Evolutionary conservation across 495 filamentous ascomycete genomes (phyloP).

Genomic region (Oidiodendron maius): DNA sequence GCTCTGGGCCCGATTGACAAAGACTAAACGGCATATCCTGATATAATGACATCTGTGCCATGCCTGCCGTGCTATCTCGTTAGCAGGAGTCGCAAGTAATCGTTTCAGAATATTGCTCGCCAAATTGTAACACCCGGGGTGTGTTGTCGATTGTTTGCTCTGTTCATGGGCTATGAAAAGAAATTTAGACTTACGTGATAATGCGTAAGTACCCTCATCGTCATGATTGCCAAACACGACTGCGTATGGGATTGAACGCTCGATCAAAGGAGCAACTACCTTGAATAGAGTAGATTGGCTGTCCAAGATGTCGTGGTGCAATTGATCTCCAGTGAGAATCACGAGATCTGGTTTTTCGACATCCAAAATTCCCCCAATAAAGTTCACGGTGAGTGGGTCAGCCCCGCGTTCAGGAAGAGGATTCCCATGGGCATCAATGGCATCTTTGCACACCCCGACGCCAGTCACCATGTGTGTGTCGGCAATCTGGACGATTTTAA

Average conservation of each 20-base stretch:
- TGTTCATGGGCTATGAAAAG: too few species aligned
- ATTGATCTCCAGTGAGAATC: constrained; percentile 88
- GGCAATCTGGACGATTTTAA: constrained; percentile 92
- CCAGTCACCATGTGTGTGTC: constrained; percentile 91
- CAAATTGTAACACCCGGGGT: constrained; percentile 52
- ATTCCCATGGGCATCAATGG: constrained; percentile 37
- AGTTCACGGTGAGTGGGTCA: constrained; percentile 84
- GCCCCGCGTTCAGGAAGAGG: constrained; percentile 62
- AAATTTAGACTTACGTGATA: too few species aligned
- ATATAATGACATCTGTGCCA: constrained; percentile 27
- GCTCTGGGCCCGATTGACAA: constrained; percentile 29
- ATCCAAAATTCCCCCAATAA: constrained; percentile 73
- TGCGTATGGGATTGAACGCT: constrained; percentile 84
- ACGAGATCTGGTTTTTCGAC: constrained; percentile 90
- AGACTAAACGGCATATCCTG: constrained; percentile 29
- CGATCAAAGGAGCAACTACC: constrained; percentile 63
- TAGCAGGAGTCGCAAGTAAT: constrained; percentile 20
- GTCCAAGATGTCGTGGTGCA: constrained; percentile 75
- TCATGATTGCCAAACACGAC: constrained; percentile 97
- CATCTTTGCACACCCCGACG: constrained; percentile 75
- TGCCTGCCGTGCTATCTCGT: constrained; percentile 25
- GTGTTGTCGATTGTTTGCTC: constrained; percentile 59
- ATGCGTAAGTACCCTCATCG: too few species aligned
- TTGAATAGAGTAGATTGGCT: constrained; percentile 36
- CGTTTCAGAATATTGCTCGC: constrained; percentile 16